A percentile compares a stretch with the other conserved stretches of the same genome.
phyloP scores from a whole-genome alignment of 495 filamentous ascomycete species.

The Bacidia gigantensis region DNA sequence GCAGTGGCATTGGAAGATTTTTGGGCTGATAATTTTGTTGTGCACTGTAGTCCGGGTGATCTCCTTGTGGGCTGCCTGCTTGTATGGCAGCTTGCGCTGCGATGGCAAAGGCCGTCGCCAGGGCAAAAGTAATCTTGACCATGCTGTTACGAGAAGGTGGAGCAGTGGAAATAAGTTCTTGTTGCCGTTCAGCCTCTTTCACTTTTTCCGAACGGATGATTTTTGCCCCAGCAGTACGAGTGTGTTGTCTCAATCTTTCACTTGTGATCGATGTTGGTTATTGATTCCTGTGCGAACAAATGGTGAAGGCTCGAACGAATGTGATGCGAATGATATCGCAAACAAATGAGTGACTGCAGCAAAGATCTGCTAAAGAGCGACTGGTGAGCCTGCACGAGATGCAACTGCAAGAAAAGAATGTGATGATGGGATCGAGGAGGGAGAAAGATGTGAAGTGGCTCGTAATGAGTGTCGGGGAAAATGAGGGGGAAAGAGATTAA shows the following conservation, averaged over 20 bases:
- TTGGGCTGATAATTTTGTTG: background rate
- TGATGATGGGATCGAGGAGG: too few relatives aligned
- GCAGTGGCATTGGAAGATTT: background rate
- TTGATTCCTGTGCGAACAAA: constrained; percentile 5
- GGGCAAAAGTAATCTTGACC: constrained; percentile 34
- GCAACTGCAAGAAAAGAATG: constrained; percentile 19
- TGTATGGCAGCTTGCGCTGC: constrained; percentile 23
- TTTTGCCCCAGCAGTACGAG: background rate
- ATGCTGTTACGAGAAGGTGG: constrained; percentile 5
- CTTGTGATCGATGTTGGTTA: constrained; percentile 4
- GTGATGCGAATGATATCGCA: constrained; percentile 37
- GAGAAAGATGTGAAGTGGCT: too few relatives aligned
- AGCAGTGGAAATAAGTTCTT: background rate
- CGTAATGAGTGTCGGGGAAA: background rate
- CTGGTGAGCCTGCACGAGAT: constrained; percentile 17
- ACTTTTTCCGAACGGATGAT: background rate
- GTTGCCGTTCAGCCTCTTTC: background rate
- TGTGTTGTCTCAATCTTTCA: background rate
- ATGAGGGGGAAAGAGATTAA: constrained; percentile 4
- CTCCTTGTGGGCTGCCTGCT: constrained; percentile 15
- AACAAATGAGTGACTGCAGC: constrained; percentile 29
- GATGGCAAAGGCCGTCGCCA: constrained; percentile 36
- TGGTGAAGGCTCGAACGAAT: constrained; percentile 16
- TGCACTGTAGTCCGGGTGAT: constrained; percentile 22
- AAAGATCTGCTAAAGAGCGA: constrained; percentile 20